These are phyloP conservation scores for Catunica adiposa DNA, from an alignment of 2,329 filamentous ascomycete genomes.

Conservation along the genomic window DNA sequence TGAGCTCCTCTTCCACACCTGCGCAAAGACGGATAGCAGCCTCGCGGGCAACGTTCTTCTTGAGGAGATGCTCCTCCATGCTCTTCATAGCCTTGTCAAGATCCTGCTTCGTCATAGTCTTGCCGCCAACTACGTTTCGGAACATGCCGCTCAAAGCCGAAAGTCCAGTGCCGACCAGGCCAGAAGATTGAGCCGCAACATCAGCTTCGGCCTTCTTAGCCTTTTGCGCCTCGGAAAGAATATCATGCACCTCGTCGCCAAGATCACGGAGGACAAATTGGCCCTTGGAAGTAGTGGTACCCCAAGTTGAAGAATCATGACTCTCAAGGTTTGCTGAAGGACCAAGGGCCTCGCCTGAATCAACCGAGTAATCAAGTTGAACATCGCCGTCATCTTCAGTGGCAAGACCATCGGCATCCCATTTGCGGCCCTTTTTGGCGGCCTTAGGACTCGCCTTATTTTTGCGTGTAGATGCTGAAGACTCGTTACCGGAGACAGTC, in stretches of 20 bases:
- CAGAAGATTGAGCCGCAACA: conserved; percentile 32
- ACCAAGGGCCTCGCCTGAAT: conserved; percentile 34
- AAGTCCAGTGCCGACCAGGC: conserved; percentile 63
- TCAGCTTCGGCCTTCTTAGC: conserved; percentile 24
- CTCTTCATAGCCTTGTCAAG: conserved; percentile 83
- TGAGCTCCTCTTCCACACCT: conserved; percentile 74
- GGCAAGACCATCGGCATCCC: conserved; percentile 77
- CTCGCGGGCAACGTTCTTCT: conserved; percentile 93
- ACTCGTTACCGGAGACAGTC: conserved; percentile 73
- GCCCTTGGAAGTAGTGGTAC: conserved; percentile 66
- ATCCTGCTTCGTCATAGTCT: conserved; percentile 75
- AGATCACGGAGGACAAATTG: conserved; percentile 89
- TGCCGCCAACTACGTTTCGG: conserved; percentile 87
- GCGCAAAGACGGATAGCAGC: conserved; percentile 82
- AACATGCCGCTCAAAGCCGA: conserved; percentile 78
- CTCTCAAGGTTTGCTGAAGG: conserved; percentile 49
- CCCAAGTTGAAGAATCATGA: conserved; percentile 69
- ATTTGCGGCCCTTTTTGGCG: conserved; percentile 74
- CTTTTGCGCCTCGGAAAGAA: conserved; percentile 59
- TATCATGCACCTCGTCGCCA: conserved; percentile 82
- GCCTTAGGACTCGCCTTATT: conserved; percentile 38
- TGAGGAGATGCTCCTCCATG: conserved; percentile 87
- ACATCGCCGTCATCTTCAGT: conserved; percentile 60
- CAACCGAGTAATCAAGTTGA: conserved; percentile 76
- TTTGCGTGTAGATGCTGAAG: conserved; percentile 32